Evolutionary conservation across 345 rosid genomes (phyloP), one percentile per base, ranked within the genome.

Genomic region (Orychophragmus violaceus): DNA sequence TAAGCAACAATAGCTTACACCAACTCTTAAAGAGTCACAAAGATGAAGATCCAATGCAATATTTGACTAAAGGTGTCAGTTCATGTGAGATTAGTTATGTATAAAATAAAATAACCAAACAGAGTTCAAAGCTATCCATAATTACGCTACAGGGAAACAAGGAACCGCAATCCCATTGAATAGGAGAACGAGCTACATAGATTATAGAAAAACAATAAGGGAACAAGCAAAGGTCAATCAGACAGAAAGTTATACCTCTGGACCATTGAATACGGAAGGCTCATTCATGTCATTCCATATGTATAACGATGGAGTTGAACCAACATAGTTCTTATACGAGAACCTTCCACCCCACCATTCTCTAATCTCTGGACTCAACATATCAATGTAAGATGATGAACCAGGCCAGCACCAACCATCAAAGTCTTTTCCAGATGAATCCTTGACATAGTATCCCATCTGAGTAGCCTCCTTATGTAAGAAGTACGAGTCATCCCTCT

Each of bases 381-480:
- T 76, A 76, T 95, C 99, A 49, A 64, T 56, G 70, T 95, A 95
- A 4, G 99, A 95, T 5, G 99, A 88, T 3, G 99, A 91, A 68
- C 97, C 99, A 36, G 99, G 85, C 99, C 99, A 95, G 77, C 97
- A 95, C 99, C 99, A 95, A 56, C 99, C 99, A 64, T 89, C 95
- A 84, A 66, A 95, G 76, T 91, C 99, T 70, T 83, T 88, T 37
- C 89, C 88, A 25, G 84, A 75, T 1, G 87, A 80, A 78, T 91
- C 99, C 83, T 87, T 91, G 22, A 91, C 87, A 82, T 95, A 95
- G 74, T 88, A 75, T 16, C 99, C 96, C 74, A 82, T 84, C 77
- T 80, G 70, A 17, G 87, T 78, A 17, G 99, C 97, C 71, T 88
- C 91, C 76, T 88, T 87, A 72, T 95, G 99, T 82, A 95, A 67